Base-by-base conservation (phyloP, 2,329 filamentous ascomycete genomes). In the Alternaria hordeiaustralica region DNA sequence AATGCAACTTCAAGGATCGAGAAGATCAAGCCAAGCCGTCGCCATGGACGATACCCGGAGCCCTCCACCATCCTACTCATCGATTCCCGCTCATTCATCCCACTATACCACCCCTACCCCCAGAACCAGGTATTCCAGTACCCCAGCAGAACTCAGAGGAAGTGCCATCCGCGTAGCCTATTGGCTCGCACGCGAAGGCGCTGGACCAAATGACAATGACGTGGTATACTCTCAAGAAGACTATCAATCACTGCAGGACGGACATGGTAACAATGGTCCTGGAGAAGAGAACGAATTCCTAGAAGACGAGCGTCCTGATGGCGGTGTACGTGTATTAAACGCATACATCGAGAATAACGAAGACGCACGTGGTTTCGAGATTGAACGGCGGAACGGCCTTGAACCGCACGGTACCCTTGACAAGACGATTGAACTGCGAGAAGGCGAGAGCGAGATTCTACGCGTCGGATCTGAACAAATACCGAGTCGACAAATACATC, bases 341-440 rank as follows among this genome's bases (percentile, higher is more conserved):
- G 44, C 44, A 10, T 46, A 46, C 13, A 46, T 46, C 21, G 44
- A 25, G 21, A 46, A 46, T 15, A 46, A 46, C 44, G 44, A 15
- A 46, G 44, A 46, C 12, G 44, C 44, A n/a, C 21, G 21, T 4
- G 20, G 44, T 23, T 4, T 46, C 44, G 20, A 46, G 8, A 23
- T 25, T 9, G 44, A 46, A 46, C 11, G 44, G 20, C 20, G 20
- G 1, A 45, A 46, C 2, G 44, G 44, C 7, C 44, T 46, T 2
- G 44, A 23, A 10, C 20, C 44, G 44, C 8, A 23, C 20, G 20
- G 20, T 3, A 21, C 20, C 20, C 44, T 46, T 46, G 20, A 46
- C 7, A 46, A 46, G 21, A 46, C 44, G 21, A 46, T 46, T 9
- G 44, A 46, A 23, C 44, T 46, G 4, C 4, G 20, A 45, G 43